Conservation (phyloP, 2,329 filamentous ascomycete genomes). For the Ceratocystis destructans region DNA sequence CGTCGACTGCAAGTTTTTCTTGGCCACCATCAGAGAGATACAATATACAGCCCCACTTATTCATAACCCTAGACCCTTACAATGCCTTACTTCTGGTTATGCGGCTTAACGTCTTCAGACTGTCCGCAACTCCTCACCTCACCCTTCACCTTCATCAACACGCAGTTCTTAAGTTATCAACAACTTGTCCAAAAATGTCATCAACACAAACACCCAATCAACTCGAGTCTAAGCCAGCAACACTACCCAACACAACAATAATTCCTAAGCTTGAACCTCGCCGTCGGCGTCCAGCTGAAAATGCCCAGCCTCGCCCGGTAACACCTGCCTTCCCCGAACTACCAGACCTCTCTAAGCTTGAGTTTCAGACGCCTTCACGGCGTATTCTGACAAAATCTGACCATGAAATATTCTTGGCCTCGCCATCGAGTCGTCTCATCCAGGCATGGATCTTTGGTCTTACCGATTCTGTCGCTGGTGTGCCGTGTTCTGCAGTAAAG, state of each 20-base stretch:
- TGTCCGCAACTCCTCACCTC: no score
- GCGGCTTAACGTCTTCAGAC: not conserved
- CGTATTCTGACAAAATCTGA: constrained; percentile 72
- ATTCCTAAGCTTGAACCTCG: constrained; percentile 57
- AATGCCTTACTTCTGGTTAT: not conserved
- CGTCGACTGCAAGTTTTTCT: not conserved
- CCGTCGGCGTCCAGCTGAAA: constrained; percentile 37
- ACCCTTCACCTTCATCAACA: no score
- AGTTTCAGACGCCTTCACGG: constrained; percentile 54
- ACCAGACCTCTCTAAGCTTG: constrained; percentile 44
- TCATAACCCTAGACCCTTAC: not conserved
- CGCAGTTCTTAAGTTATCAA: no score
- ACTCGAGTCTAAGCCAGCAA: constrained; percentile 19
- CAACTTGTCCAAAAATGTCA: constrained; percentile 4
- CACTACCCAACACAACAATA: constrained; percentile 34
- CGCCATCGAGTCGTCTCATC: constrained; percentile 61
- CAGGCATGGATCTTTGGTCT: constrained; percentile 76
- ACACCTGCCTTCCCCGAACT: constrained; percentile 56
- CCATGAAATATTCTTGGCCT: constrained; percentile 67
- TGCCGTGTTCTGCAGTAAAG: constrained; percentile 44
- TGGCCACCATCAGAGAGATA: not conserved
- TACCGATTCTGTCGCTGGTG: constrained; percentile 64
- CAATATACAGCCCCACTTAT: not conserved
- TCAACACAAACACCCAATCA: constrained; percentile 1
- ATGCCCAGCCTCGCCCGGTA: constrained; percentile 51